Percentiles rank a stretch among this genome's conserved stretches.
Conservation (phyloP, 2,329 filamentous ascomycete species). For the Aspergillus chevalieri region DNA sequence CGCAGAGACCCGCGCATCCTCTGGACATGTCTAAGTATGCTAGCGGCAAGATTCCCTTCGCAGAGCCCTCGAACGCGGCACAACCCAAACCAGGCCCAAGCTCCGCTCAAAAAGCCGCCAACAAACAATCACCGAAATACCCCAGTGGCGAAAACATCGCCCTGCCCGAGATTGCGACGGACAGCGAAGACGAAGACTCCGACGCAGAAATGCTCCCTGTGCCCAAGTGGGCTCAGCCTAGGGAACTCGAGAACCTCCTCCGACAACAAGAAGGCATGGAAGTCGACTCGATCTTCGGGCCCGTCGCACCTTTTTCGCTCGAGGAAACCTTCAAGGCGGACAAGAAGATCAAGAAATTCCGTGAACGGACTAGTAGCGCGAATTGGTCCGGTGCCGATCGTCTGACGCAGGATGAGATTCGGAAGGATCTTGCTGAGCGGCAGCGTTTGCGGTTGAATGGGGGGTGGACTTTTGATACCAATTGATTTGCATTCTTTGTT, state of each 20-base stretch:
- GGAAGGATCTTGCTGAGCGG: conserved; percentile 69
- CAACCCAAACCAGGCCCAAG: conserved; percentile 57
- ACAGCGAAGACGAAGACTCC: conserved; percentile 80
- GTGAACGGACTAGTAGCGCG: conserved; percentile 84
- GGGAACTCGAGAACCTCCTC: conserved; percentile 69
- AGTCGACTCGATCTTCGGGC: conserved; percentile 85
- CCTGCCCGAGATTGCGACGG: conserved; percentile 90
- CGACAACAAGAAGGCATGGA: conserved; percentile 67
- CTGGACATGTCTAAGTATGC: conserved; percentile 83
- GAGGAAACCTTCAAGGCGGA: conserved; percentile 93
- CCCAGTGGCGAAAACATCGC: conserved; percentile 85
- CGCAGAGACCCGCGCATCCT: conserved; percentile 60
- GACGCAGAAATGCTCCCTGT: conserved; percentile 57
- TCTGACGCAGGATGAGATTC: conserved; percentile 81
- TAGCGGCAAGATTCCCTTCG: conserved; percentile 85
- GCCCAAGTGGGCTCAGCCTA: conserved; percentile 83
- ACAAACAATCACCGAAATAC: conserved; percentile 73
- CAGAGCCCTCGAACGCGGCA: conserved; percentile 57
- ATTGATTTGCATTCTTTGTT: not conserved
- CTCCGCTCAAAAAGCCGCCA: conserved; percentile 29
- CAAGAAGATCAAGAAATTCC: conserved; percentile 83
- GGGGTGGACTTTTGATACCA: conserved; percentile 66
- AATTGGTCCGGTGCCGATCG: conserved; percentile 82
- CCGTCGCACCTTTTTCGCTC: conserved; percentile 81
- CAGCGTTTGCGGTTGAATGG: conserved; percentile 76